Conservation (phyloP, 2,329 filamentous ascomycete genomes). For the Fusarium sp. region DNA sequence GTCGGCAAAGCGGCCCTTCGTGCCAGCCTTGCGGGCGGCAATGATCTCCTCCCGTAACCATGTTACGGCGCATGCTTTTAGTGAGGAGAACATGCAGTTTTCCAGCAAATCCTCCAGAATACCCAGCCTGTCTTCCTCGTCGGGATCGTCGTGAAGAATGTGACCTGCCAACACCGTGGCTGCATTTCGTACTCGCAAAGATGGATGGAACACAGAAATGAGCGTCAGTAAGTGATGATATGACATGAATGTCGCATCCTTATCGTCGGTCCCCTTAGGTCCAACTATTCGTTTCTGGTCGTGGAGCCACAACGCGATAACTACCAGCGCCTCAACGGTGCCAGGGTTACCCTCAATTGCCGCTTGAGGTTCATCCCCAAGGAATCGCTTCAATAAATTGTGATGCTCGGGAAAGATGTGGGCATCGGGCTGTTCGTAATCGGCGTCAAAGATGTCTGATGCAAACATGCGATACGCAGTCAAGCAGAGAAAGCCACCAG, state of each 20-base stretch:
- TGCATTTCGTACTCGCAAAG: constrained; percentile 65
- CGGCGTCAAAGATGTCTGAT: constrained; percentile 68
- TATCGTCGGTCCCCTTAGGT: constrained; percentile 46
- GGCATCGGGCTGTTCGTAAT: constrained; percentile 63
- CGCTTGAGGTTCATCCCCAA: constrained; percentile 61
- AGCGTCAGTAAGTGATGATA: constrained; percentile 71
- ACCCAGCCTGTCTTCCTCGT: constrained; percentile 66
- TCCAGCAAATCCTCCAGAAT: constrained; percentile 74
- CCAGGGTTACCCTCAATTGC: constrained; percentile 63
- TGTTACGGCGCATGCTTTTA: constrained; percentile 71
- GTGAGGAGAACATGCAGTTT: constrained; percentile 70
- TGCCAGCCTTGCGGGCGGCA: constrained; percentile 50
- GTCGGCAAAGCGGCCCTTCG: constrained; percentile 59
- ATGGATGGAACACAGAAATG: constrained; percentile 67
- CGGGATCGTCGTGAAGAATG: constrained; percentile 68
- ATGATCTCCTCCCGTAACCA: constrained; percentile 74
- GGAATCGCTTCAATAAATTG: constrained; percentile 63
- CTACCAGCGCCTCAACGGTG: constrained; percentile 68
- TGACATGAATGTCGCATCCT: constrained; percentile 63
- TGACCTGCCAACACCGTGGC: constrained; percentile 64
- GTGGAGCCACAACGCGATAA: constrained; percentile 69
- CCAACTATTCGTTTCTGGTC: constrained; percentile 57
- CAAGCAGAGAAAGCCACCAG: constrained; percentile 68
- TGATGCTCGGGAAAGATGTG: constrained; percentile 71
- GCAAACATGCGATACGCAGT: constrained; percentile 73